Percentiles rank a stretch among this genome's conserved stretches.
Evolutionary conservation across 1,284 basidiomycete species (phyloP).

Genomic region (Termitomyces sp.): DNA sequence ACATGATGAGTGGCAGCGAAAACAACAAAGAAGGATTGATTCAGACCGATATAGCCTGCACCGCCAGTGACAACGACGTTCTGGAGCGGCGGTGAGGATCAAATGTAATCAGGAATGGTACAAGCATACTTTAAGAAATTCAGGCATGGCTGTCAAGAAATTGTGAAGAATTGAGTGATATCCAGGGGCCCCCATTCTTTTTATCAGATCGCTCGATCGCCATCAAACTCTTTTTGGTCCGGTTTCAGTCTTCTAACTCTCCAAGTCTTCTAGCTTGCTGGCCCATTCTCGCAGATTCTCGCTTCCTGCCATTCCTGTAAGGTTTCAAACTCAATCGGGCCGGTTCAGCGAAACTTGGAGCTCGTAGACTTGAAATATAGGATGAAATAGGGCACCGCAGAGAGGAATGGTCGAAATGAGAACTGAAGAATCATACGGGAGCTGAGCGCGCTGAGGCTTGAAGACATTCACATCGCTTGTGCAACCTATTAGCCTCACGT

Average conservation of each 20-base stretch:
- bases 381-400: background rate
- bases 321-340: background rate
- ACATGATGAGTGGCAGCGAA: conserved; percentile 9
- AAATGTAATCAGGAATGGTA: conserved; percentile 8
- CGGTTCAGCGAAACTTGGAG: background rate
- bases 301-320: too few species aligned
- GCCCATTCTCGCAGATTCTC: too few species aligned
- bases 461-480: background rate
- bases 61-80: conserved; percentile 79
- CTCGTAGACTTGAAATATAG: background rate
- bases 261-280: too few species aligned
- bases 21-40: conserved; percentile 6
- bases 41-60: conserved; percentile 78
- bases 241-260: background rate
- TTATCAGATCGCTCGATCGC: conserved; percentile 14
- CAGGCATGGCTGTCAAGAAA: conserved; percentile 12
- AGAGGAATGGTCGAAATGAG: background rate
- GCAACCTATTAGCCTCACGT: background rate
- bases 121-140: conserved; percentile 38
- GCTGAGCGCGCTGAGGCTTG: background rate
- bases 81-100: conserved; percentile 33
- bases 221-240: background rate
- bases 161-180: background rate
- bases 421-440: background rate
- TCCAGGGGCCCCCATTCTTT: background rate